Base-by-base conservation (phyloP, 192 early-diverging fungal genomes). In the Globomyces pollinis-pini region DNA sequence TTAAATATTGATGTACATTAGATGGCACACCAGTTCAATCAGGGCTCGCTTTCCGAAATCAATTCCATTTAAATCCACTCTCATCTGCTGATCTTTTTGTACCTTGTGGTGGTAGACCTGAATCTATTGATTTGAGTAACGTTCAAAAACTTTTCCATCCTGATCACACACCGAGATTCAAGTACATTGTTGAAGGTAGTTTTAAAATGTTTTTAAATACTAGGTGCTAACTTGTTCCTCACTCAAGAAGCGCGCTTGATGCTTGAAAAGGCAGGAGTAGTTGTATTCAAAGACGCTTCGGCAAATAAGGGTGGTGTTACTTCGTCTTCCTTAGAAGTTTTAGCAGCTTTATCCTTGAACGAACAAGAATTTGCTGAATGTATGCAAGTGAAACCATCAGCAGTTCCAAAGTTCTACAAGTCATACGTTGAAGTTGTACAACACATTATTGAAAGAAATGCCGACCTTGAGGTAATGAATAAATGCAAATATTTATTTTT, bases 241-340 rank as follows among this genome's bases (percentile, higher is more conserved):
- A 98, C 95, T 16, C 95, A 98, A 55, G 93, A 96, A 70, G 93
- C 95, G 6, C 93, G 95, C 75, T 83, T 98, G 41, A 85, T 89
- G 20, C 81, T 98, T 12, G 95, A 98, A 67, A 90, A 93, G 76
- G 87, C 88, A 44, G 95, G 95, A 50, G 87, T 86, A 45, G 81
- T 94, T 41, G 81, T 96, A 54, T 96, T 94, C 83, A 98, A 98
- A 81, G 95, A 98, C 66, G 91, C 95, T 20, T 98, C 95, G 12
- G 94, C 95, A 67, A 98, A 98, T 81, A 98, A 98, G 81, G 95
- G 95, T 57, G 95, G 95, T 73, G 95, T 98, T 26, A 98, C 95
- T 0, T 98, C 94, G 28, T 95, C 93, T 2, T 96, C 93, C 11
- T 83, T 98, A 15, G 95, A 98, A 71, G 95, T 98, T 3, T 76